Evolutionary conservation across 352 stramenopile genomes (phyloP).

Genomic region (Pythium aristosporum): DNA sequence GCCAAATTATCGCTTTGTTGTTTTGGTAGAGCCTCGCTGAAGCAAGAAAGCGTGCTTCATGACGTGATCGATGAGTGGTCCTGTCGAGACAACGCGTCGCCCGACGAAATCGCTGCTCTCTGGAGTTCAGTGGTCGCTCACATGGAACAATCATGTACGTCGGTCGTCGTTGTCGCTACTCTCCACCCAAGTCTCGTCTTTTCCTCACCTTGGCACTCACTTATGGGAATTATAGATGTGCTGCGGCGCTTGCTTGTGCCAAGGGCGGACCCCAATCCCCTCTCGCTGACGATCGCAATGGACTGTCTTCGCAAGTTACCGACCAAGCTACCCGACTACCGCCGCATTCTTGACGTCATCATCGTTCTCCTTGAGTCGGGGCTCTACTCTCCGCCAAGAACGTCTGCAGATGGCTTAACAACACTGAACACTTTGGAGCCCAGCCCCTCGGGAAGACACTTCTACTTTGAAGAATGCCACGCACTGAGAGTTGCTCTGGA

Average conservation of each 20-base stretch:
- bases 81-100: conserved; percentile 37
- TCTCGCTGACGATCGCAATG: conserved; percentile 65
- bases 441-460: conserved; percentile 7
- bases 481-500: conserved; percentile 23
- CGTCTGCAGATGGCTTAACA: neutral
- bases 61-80: conserved; percentile 71
- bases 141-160: conserved; percentile 68
- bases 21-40: conserved; percentile 6
- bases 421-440: neutral
- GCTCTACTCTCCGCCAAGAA: conserved; percentile 28
- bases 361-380: conserved; percentile 52
- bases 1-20: neutral
- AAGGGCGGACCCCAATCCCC: conserved; percentile 38
- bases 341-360: conserved; percentile 54
- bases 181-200: neutral
- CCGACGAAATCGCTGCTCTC: conserved; percentile 44
- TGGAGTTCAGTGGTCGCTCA: conserved; percentile 68
- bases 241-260: conserved; percentile 51
- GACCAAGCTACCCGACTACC: conserved; percentile 52
- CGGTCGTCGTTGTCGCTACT: neutral
- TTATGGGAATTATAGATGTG: conserved; percentile 38
- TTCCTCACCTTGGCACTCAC: too few species aligned
- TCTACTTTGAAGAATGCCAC: conserved; percentile 57
- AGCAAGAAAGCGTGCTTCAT: conserved; percentile 47
- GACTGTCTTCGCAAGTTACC: conserved; percentile 71